phyloP scores from a whole-genome alignment of 2,329 filamentous ascomycete genomes.

The Monilinia fructicola region DNA sequence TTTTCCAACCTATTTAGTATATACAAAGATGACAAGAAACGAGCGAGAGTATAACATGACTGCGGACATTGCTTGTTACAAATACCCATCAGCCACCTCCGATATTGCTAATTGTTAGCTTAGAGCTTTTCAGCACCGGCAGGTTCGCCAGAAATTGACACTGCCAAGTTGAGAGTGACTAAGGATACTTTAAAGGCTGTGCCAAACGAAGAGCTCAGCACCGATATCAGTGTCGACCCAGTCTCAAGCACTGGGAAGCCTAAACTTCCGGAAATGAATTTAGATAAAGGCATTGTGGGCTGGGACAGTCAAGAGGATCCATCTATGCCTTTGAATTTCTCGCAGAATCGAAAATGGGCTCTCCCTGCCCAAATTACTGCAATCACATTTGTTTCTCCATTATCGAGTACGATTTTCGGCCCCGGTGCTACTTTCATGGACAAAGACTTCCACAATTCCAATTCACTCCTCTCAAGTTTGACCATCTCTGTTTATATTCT shows the following conservation, averaged over 20 bases:
- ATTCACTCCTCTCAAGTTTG: slow-evolving; percentile 48
- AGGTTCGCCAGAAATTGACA: neutral
- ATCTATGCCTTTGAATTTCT: neutral
- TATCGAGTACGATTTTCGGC: slow-evolving; percentile 51
- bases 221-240: neutral
- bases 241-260: slow-evolving; percentile 1
- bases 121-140: neutral
- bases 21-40: slow-evolving; percentile 5
- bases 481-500: neutral
- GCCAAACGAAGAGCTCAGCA: slow-evolving; percentile 1
- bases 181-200: slow-evolving; percentile 5
- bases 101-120: slow-evolving; percentile 2
- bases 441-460: slow-evolving; percentile 46
- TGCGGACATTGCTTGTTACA: neutral
- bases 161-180: neutral
- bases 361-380: slow-evolving; percentile 21
- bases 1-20: slow-evolving; percentile 5
- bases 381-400: slow-evolving; percentile 39
- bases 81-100: slow-evolving; percentile 3
- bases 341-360: neutral
- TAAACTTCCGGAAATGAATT: neutral
- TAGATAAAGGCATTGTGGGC: slow-evolving; percentile 13
- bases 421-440: slow-evolving; percentile 49
- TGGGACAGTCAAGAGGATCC: neutral
- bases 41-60: neutral